Percentiles rank a stretch among this genome's conserved stretches.
Evolutionary conservation across 225 moss, liverwort and hornwort species (phyloP).

Genomic region (Neckera pumila): DNA sequence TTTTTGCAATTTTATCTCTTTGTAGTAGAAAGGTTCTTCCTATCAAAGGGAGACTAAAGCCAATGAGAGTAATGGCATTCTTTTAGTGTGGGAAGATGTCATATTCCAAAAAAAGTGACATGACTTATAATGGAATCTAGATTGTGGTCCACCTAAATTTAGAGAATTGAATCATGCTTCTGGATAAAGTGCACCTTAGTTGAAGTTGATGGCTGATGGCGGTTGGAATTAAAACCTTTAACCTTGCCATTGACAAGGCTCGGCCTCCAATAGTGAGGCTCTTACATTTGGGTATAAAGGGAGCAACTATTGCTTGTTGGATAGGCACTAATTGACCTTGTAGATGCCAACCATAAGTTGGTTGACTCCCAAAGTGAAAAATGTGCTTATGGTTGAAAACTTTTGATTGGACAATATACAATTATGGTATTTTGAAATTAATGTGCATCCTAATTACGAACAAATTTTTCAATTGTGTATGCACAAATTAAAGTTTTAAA

Average conservation of each 20-base stretch:
- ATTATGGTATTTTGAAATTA: not conserved
- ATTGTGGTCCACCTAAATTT: fast-evolving
- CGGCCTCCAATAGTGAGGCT: fast-evolving
- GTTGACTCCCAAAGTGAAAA: fast-evolving
- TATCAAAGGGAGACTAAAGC: not conserved
- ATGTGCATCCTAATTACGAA: too few species aligned
- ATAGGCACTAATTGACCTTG: not conserved
- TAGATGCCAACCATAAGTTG: fast-evolving
- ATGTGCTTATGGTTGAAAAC: fast-evolving
- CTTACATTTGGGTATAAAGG: fast-evolving
- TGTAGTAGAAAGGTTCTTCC: fast-evolving
- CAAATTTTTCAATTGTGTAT: not conserved
- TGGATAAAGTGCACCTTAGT: fast-evolving
- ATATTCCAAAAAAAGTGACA: not conserved
- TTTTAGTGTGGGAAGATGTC: fast-evolving
- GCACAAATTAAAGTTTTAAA: not conserved
- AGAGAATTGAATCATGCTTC: fast-evolving
- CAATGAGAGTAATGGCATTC: not conserved
- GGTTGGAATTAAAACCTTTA: too few species aligned
- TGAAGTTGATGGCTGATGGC: fast-evolving
- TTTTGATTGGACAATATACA: fast-evolving
- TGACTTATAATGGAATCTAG: fast-evolving
- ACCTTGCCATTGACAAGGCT: fast-evolving
- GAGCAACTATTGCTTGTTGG: fast-evolving
- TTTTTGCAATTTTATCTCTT: not conserved